Conservation (phyloP, 805 yeast species). For the Kuraishia borneana region DNA sequence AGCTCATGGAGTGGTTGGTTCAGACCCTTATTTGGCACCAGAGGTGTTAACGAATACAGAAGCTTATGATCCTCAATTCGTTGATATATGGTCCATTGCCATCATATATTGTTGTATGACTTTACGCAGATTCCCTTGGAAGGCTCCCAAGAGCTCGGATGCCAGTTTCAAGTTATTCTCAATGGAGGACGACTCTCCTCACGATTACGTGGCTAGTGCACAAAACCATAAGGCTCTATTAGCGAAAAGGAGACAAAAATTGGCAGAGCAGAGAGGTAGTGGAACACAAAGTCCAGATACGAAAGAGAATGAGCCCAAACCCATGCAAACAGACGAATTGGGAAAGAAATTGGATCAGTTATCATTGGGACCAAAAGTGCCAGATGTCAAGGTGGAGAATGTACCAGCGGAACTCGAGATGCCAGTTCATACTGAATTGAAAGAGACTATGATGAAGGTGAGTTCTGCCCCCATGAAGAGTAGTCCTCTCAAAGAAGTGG, state of each 20-base stretch:
- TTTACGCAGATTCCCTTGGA: conserved; percentile 80
- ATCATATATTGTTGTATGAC: conserved; percentile 84
- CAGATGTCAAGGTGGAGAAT: background rate
- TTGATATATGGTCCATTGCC: conserved; percentile 79
- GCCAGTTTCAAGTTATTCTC: conserved; percentile 59
- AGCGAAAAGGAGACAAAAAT: conserved; percentile 45
- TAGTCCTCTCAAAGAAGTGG: background rate
- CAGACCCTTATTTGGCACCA: conserved; percentile 82
- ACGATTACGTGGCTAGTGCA: conserved; percentile 65
- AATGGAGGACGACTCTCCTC: conserved; percentile 61
- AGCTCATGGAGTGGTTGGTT: conserved; percentile 73
- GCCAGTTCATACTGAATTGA: background rate
- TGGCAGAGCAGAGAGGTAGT: conserved; percentile 14
- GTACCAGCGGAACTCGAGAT: background rate
- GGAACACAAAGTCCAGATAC: conserved; percentile 2
- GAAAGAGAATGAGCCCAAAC: background rate
- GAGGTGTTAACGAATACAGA: conserved; percentile 49
- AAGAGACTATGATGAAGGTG: no score
- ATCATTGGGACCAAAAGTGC: background rate
- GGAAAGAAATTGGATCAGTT: background rate
- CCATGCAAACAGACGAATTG: background rate
- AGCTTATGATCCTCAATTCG: conserved; percentile 64
- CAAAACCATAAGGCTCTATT: conserved; percentile 57
- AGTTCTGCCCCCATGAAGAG: background rate
- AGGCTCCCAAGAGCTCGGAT: conserved; percentile 61